These are phyloP conservation scores for Myriosclerotinia curreyana DNA, from an alignment of 2,329 filamentous ascomycete species.

Conservation along the genomic window DNA sequence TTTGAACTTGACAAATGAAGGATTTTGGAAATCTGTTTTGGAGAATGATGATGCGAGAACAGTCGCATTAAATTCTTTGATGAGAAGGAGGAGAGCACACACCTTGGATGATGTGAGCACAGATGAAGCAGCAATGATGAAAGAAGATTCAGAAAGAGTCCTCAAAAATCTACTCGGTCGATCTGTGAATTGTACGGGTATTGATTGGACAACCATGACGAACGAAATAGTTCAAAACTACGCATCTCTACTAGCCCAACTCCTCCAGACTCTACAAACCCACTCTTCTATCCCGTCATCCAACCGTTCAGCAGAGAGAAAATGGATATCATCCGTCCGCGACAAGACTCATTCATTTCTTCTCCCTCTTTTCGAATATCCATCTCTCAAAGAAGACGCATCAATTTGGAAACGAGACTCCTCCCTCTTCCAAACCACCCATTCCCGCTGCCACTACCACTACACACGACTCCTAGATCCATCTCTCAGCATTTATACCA, in stretches of 20 bases:
- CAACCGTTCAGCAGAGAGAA: conserved; percentile 34
- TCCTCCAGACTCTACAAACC: conserved; percentile 32
- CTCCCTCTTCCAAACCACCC: conserved; percentile 41
- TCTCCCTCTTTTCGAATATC: conserved; percentile 48
- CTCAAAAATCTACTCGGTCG: conserved; percentile 34
- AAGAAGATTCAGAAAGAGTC: conserved; percentile 37
- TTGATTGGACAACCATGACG: conserved; percentile 46
- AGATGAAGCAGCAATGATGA: conserved; percentile 41
- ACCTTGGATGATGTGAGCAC: conserved; percentile 39
- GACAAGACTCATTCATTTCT: conserved; percentile 45
- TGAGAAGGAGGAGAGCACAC: conserved; percentile 42
- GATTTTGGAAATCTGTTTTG: conserved; percentile 41
- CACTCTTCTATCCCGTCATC: conserved; percentile 26
- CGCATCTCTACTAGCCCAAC: conserved; percentile 40
- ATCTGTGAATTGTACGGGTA: conserved; percentile 40
- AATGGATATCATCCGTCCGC: conserved; percentile 40
- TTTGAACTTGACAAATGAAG: conserved; percentile 45
- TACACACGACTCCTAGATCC: conserved; percentile 42
- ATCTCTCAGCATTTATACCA: conserved; percentile 26
- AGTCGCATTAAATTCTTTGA: conserved; percentile 39
- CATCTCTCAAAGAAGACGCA: conserved; percentile 29
- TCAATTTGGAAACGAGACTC: conserved; percentile 40
- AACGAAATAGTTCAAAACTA: conserved; percentile 45
- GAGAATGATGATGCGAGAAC: conserved; percentile 32
- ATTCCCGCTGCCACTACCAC: conserved; percentile 45